Evolutionary conservation across 768 basidiomycete genomes (phyloP), one percentile per base, ranked within the genome.

Genomic region (Leccinum incarnatum): DNA sequence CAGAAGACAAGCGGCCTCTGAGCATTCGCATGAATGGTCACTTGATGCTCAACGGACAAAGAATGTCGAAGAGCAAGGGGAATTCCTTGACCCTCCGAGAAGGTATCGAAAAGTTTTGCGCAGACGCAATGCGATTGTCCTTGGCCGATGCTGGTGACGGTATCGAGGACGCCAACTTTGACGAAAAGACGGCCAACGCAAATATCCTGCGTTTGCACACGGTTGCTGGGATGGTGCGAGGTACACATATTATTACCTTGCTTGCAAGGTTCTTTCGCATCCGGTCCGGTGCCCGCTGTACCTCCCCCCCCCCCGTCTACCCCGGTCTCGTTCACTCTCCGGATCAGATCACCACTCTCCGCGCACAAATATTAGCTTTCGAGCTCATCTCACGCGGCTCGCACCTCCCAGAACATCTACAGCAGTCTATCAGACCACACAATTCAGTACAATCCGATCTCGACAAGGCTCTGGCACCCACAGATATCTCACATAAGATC

Each of bases 141-240:
- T 80, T 99, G 74, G 97, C 97, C 29, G 96, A 98, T 78, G 94
- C 94, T 27, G 97, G 97, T 14, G 97, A 99, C 72, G 93, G 95
- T 53, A 83, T 98, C 65, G 95, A 97, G 74, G 96, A 98, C 75
- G 96, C 96, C 48, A 98, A 98, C 79, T 99, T 98, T 67, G 97
- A 99, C 70, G 96, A 98, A 81, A 91, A 93, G 78, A 91, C 89
- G 5, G 96, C 97, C n/a, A 98, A 98, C 71, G 95, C 97, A 9
- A 94, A 93, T 61, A 98, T 99, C 69, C 74, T 98, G 70, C 83
- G 97, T 54, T 78, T 98, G 61, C 89, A 95, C 72, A 98, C 95
- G 23, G 0, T 77, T 97, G 67, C 78, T 95, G 63, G 82, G 80
- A 4, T 99, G 96, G 95, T 95, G 93, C 67, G 89, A 96, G 76